Evolutionary conservation across 345 rosid species (phyloP).

Genomic region (Eutrema heterophyllum): DNA sequence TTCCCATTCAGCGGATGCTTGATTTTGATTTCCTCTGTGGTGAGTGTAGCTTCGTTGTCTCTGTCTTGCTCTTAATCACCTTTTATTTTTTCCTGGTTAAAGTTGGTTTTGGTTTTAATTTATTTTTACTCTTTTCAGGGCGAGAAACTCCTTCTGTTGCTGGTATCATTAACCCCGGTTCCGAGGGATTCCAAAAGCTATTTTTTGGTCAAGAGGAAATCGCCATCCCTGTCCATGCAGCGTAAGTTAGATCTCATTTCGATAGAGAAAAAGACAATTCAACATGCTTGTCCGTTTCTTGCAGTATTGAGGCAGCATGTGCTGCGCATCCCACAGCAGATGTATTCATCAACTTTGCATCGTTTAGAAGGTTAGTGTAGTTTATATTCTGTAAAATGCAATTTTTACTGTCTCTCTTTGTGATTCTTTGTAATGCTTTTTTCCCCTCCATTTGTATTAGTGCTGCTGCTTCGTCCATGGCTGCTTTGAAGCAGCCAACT

Average conservation of each 20-base stretch:
- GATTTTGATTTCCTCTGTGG: constrained; percentile 99
- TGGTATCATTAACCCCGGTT: constrained; percentile 87
- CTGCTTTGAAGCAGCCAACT: constrained; percentile 95
- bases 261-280: neutral
- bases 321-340: constrained; percentile 95
- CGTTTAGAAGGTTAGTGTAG: constrained; percentile 67
- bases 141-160: constrained; percentile 97
- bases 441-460: constrained; percentile 33
- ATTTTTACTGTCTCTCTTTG: neutral
- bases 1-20: constrained; percentile 97
- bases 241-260: constrained; percentile 37
- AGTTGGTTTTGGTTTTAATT: neutral
- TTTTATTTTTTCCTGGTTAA: neutral
- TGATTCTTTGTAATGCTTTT: neutral
- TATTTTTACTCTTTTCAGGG: constrained; percentile 38
- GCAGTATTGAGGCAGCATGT: constrained; percentile 91
- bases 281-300: constrained; percentile 21
- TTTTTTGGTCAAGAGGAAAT: constrained; percentile 99
- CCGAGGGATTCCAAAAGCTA: constrained; percentile 96
- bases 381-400: neutral
- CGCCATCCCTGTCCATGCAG: constrained; percentile 90
- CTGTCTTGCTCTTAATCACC: neutral
- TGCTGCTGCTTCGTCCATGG: constrained; percentile 96
- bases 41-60: constrained; percentile 18
- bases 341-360: constrained; percentile 93